Conservation (phyloP, 2,329 filamentous ascomycete species). For the Alternaria ventricosa region DNA sequence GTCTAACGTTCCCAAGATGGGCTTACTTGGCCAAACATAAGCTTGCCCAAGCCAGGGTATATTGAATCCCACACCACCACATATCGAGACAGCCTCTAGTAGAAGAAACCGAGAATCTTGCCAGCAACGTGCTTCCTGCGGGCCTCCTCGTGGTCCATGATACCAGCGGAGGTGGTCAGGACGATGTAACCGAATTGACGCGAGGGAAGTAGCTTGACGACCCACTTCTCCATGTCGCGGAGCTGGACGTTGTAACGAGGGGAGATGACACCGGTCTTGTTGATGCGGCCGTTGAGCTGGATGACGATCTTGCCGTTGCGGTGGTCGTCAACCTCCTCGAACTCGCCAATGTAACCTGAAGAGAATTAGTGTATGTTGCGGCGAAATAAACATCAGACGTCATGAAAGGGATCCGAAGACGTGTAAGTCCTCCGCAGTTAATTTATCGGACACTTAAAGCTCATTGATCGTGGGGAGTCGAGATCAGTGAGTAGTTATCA, state of each 20-base stretch:
- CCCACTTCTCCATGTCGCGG: slow-evolving; percentile 98
- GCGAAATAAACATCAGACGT: slow-evolving; percentile 92
- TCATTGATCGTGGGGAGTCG: slow-evolving; percentile 84
- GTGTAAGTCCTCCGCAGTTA: slow-evolving; percentile 91
- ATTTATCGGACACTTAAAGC: slow-evolving; percentile 99
- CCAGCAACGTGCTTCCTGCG: slow-evolving; percentile 98
- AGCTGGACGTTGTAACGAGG: slow-evolving; percentile 99
- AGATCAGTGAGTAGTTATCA: slow-evolving; percentile 99
- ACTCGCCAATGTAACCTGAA: slow-evolving; percentile 97
- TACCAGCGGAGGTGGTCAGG: slow-evolving; percentile 97
- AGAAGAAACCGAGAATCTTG: slow-evolving; percentile 99
- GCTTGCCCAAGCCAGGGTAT: slow-evolving; percentile 39
- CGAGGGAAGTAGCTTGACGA: slow-evolving; percentile 96
- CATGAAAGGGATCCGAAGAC: slow-evolving; percentile 78
- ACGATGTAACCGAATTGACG: slow-evolving; percentile 99
- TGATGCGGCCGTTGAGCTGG: slow-evolving; percentile 97
- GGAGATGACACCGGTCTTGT: slow-evolving; percentile 99
- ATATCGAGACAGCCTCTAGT: slow-evolving; percentile 64
- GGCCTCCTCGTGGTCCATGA: slow-evolving; percentile 99
- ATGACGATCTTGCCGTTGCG: slow-evolving; percentile 99
- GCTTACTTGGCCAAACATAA: slow-evolving; percentile 33
- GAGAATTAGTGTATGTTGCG: slow-evolving; percentile 77
- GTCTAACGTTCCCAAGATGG: slow-evolving; percentile 38
- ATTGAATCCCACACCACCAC: slow-evolving; percentile 32
- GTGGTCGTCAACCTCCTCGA: slow-evolving; percentile 99